Evolutionary conservation across 78 protist species (phyloP), one percentile per base, ranked within the genome.

Genomic region (Dictyostelium capitatum): DNA sequence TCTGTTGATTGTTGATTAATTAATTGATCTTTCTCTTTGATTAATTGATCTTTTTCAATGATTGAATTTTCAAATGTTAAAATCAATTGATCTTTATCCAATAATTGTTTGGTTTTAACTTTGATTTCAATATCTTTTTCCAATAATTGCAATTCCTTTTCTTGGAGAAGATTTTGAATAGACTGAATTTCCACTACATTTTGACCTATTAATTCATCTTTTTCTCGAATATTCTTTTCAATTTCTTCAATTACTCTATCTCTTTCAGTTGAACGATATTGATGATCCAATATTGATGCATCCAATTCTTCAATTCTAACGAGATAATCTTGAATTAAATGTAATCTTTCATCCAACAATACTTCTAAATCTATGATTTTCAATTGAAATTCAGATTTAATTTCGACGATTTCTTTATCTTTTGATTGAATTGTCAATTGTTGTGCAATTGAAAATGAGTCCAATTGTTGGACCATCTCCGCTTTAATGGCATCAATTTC

Each of bases 121-220:
- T 65, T 82, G n/a, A 82, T 59, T 6, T 69, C 69, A n/a, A 67
- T 6, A 70, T 82, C 80, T 30, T 37, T 69, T 8, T 69, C 69
- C 23, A 32, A 15, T 1, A 69, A 12, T 37, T 69, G 80, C 1
- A 1, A 50, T 4, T 82, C 89, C 15, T 82, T 82, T n/a, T 41
- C 75, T 28, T 32, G 15, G 0, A 79, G 25, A 8, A 79, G 2
- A 41, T 79, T 48, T 53, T 79, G 62, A n/a, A 53, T 28, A 1
- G 30, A 37, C 1, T 28, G 20, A 56, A 80, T 59, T 0, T 28
- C 19, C 51, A 50, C 82, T 7, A 28, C 51, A 12, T 48, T 69
- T 28, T 79, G 28, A 19, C 59, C 50, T 9, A 79, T 54, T 19
- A 48, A 30, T 19, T 20, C 15, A 37, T 79, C 83, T 20, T 79